Evolutionary conservation across 169 alveolate genomes (phyloP), one percentile per base, ranked within the genome.

Genomic region (Eimeria sp.): DNA sequence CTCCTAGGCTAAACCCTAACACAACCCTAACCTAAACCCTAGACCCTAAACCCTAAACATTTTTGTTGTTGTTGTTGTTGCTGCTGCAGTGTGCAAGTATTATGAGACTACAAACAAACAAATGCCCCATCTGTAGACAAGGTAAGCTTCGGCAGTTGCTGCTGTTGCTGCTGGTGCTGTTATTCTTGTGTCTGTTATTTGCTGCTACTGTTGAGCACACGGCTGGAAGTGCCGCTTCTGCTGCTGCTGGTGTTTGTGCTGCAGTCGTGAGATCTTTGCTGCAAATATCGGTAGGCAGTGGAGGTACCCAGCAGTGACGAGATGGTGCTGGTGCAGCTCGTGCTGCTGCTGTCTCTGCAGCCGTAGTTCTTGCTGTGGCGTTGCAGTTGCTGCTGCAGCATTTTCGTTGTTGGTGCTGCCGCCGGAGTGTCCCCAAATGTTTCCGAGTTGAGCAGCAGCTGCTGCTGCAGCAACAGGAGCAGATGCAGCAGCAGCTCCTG

Each of bases 121-220:
- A 89, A 67, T 97, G 98, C 92, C 98, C 98, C 43, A 97, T 97
- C 40, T 97, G 98, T 65, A 70, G 98, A 54, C 97, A 97, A 95
- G 96, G 98, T 95, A 96, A 82, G 89, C 14, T 16, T 5, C 49
- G 51, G 61, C 58, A 49, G 45, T 16, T 82, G 72, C 67, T 82
- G 75, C 72, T 82, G 18, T 18, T 61, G 70, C 70, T 61, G 70
- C 70, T 70, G 80, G 25, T n/a, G 80, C 49, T 34, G 80, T 22
- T 70, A 47, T n/a, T 70, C n/a, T 7, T 20, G 80, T 22, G 25
- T 43, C 80, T n/a, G 80, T 47, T 70, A 47, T 11, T 18, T 61
- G 70, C 70, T 61, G 70, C 70, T 70, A 47, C 49, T n/a, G 49
- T 47, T 34, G 40, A 34, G 2, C 40, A 34, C 40, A 34, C 0